A percentile compares a stretch with the other conserved stretches of the same genome.
Evolutionary conservation across 2,329 filamentous ascomycete genomes (phyloP).

Genomic region (Zymoseptoria passerinii): DNA sequence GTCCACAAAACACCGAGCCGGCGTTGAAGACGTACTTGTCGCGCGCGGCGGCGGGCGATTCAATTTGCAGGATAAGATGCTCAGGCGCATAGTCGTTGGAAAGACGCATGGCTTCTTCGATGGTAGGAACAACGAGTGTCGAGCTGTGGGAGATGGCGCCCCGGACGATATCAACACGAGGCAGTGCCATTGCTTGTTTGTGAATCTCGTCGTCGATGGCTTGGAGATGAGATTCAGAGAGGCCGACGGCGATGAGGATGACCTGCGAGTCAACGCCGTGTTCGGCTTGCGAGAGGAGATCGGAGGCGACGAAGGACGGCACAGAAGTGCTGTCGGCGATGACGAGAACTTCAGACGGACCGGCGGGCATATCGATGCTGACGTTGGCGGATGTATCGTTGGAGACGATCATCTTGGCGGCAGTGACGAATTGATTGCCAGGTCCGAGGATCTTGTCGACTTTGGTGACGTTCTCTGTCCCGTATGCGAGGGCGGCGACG

Average conservation of each 20-base stretch:
- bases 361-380: constrained; percentile 96
- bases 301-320: constrained; percentile 89
- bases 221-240: constrained; percentile 61
- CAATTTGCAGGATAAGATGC: constrained; percentile 86
- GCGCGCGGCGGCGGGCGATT: constrained; percentile 65
- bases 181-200: constrained; percentile 74
- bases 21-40: constrained; percentile 74
- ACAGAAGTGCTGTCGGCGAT: constrained; percentile 82
- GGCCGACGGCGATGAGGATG: constrained; percentile 75
- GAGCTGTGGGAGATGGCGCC: constrained; percentile 87
- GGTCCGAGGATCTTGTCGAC: constrained; percentile 98
- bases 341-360: constrained; percentile 93
- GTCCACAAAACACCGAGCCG: constrained; percentile 88
- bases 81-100: constrained; percentile 96
- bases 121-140: constrained; percentile 66
- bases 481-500: constrained; percentile 93
- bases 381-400: constrained; percentile 95
- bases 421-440: constrained; percentile 97
- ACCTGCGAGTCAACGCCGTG: constrained; percentile 96
- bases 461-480: constrained; percentile 87
- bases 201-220: constrained; percentile 91
- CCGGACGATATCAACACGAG: constrained; percentile 85
- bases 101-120: constrained; percentile 67
- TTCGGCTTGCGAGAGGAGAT: constrained; percentile 90
- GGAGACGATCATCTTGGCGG: constrained; percentile 95